phyloP scores from a whole-genome alignment of 2,329 filamentous ascomycete species.

The Fusarium mexicanum region DNA sequence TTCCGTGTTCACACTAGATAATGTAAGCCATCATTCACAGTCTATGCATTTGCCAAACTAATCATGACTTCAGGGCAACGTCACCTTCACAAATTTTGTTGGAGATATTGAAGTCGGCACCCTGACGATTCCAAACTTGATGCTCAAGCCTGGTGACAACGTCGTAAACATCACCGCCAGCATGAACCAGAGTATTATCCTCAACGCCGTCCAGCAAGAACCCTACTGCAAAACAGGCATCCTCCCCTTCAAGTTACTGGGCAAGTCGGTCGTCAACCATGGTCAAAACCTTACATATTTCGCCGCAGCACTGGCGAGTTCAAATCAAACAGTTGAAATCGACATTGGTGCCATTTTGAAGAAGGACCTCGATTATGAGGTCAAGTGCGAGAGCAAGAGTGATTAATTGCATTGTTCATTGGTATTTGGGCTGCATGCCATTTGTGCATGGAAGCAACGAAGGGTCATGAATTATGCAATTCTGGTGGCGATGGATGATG shows the following conservation, averaged over 20 bases:
- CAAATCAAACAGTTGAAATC: constrained; percentile 62
- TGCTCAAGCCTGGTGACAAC: constrained; percentile 68
- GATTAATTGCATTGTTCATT: constrained; percentile 1
- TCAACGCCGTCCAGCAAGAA: constrained; percentile 50
- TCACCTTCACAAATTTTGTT: constrained; percentile 68
- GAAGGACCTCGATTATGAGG: constrained; percentile 42
- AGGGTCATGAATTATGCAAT: neutral
- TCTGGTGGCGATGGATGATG: neutral
- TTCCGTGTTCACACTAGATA: constrained; percentile 70
- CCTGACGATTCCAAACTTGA: constrained; percentile 66
- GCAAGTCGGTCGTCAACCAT: constrained; percentile 61
- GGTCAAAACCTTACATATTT: constrained; percentile 66
- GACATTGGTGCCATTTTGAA: constrained; percentile 59
- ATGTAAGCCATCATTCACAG: constrained; percentile 57
- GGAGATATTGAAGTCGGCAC: constrained; percentile 62
- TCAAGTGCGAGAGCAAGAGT: constrained; percentile 35
- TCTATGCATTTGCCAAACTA: neutral
- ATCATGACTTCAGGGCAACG: constrained; percentile 61
- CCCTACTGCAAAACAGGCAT: constrained; percentile 64
- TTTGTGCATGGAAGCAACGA: neutral
- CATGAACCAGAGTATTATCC: constrained; percentile 60
- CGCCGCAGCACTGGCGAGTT: constrained; percentile 61
- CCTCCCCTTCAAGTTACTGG: constrained; percentile 64
- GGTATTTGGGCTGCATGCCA: neutral
- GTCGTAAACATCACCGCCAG: constrained; percentile 62